phyloP scores from a whole-genome alignment of 2,329 filamentous ascomycete species.

The Exophiala mesophila region DNA sequence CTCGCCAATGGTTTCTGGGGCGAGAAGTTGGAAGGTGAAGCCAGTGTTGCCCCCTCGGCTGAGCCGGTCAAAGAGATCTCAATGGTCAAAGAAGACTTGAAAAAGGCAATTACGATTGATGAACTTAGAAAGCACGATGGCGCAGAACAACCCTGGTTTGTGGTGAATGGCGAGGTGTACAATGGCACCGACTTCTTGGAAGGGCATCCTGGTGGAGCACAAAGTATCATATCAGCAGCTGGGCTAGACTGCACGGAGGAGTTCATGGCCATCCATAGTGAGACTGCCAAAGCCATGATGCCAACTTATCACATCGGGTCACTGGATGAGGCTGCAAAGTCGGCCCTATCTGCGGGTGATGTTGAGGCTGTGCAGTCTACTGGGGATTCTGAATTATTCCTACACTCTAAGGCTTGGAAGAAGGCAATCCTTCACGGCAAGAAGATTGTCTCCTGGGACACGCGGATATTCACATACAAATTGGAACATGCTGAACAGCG shows the following conservation, averaged over 20 bases:
- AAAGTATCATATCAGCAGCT: slow-evolving; percentile 78
- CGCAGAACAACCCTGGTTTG: slow-evolving; percentile 72
- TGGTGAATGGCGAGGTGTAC: slow-evolving; percentile 83
- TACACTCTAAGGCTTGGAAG: slow-evolving; percentile 68
- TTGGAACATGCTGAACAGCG: slow-evolving; percentile 66
- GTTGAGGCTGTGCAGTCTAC: slow-evolving; percentile 39
- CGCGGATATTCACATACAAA: slow-evolving; percentile 73
- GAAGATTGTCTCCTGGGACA: slow-evolving; percentile 67
- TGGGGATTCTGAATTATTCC: slow-evolving; percentile 57
- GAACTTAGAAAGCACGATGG: slow-evolving; percentile 66
- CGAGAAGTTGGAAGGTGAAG: slow-evolving; percentile 57
- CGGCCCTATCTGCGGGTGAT: slow-evolving; percentile 48
- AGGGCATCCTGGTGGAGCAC: slow-evolving; percentile 78
- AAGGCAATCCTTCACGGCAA: slow-evolving; percentile 66
- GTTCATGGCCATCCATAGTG: slow-evolving; percentile 87
- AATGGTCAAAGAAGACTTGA: slow-evolving; percentile 68
- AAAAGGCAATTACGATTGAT: slow-evolving; percentile 60
- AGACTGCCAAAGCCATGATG: slow-evolving; percentile 91
- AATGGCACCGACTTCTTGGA: slow-evolving; percentile 77
- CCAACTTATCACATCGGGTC: slow-evolving; percentile 76
- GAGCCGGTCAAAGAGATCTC: slow-evolving; percentile 62
- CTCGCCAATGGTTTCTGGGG: slow-evolving; percentile 81
- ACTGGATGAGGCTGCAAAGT: slow-evolving; percentile 57
- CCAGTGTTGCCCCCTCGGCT: slow-evolving; percentile 38
- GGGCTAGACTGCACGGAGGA: slow-evolving; percentile 79